These are phyloP conservation scores for Cylindrodendrum hubeiense DNA, from an alignment of 2,329 filamentous ascomycete species.

Conservation along the genomic window DNA sequence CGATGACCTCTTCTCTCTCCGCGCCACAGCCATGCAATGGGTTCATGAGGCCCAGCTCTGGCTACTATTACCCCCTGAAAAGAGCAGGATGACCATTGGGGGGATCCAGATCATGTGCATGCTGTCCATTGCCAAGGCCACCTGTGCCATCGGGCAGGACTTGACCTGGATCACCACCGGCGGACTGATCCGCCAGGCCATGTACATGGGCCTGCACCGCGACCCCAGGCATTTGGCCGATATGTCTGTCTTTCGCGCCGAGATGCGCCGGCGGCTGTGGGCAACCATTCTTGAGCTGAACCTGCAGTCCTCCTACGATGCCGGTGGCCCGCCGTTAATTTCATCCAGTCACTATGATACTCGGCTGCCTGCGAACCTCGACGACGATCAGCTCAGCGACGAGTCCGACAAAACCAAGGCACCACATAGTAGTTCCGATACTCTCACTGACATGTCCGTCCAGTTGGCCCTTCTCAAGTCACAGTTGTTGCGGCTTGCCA, in stretches of 20 bases:
- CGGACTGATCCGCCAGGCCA: constrained; percentile 63
- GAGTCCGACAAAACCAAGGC: constrained; percentile 43
- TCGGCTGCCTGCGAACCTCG: constrained; percentile 60
- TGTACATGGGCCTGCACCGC: constrained; percentile 70
- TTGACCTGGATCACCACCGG: constrained; percentile 66
- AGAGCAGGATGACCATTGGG: constrained; percentile 61
- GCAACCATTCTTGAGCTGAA: constrained; percentile 67
- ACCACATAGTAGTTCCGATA: constrained; percentile 19
- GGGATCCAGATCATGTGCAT: constrained; percentile 66
- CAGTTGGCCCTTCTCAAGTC: constrained; percentile 60
- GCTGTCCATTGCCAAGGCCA: constrained; percentile 62
- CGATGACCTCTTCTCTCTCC: constrained; percentile 59
- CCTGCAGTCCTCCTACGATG: constrained; percentile 63
- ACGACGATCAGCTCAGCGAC: constrained; percentile 64
- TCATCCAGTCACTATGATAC: constrained; percentile 63
- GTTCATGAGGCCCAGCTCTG: constrained; percentile 66
- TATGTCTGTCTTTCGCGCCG: constrained; percentile 61
- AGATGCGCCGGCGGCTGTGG: constrained; percentile 70
- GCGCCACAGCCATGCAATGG: constrained; percentile 60
- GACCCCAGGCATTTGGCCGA: constrained; percentile 64
- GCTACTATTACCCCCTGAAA: constrained; percentile 61
- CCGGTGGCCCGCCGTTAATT: constrained; percentile 64
- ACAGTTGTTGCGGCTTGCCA: constrained; percentile 56
- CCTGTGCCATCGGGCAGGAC: constrained; percentile 61
- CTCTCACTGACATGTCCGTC: constrained; percentile 61